These are phyloP conservation scores for Collybia nuda DNA, from an alignment of 768 basidiomycete genomes.

Conservation along the genomic window DNA sequence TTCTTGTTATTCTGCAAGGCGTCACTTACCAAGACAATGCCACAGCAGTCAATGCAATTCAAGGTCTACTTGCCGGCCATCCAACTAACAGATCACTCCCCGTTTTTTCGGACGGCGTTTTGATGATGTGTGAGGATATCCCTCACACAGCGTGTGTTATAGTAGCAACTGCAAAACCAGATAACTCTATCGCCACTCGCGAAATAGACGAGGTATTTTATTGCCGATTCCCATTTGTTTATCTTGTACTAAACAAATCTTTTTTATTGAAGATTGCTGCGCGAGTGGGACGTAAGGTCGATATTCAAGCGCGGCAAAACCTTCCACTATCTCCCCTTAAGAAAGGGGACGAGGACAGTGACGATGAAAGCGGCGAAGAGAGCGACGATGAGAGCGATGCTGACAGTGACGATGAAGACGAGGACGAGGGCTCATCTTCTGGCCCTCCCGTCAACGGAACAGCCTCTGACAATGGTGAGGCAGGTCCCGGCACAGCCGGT, in stretches of 20 bases:
- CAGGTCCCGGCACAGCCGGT: too few relatives aligned
- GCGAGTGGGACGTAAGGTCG: too few relatives aligned
- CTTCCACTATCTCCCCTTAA: too few relatives aligned
- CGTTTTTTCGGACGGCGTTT: slow-evolving; percentile 18
- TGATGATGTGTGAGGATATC: slow-evolving; percentile 39
- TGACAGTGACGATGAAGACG: slow-evolving; percentile 6
- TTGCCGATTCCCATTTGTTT: too few relatives aligned
- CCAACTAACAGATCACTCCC: slow-evolving; percentile 23
- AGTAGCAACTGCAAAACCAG: background rate
- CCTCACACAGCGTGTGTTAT: slow-evolving; percentile 15
- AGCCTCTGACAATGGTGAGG: too few relatives aligned
- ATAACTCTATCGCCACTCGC: background rate
- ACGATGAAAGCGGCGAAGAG: slow-evolving; percentile 2
- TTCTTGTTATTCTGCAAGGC: slow-evolving; percentile 40
- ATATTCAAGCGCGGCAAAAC: too few relatives aligned
- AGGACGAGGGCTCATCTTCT: background rate
- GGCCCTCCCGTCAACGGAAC: too few relatives aligned
- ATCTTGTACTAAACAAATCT: too few relatives aligned
- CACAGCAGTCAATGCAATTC: slow-evolving; percentile 29
- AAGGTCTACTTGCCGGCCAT: slow-evolving; percentile 25
- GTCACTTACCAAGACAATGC: slow-evolving; percentile 36
- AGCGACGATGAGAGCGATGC: slow-evolving; percentile 5
- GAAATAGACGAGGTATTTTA: background rate
- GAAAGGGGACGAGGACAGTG: background rate
- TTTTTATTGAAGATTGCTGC: too few relatives aligned